Evolutionary conservation across 2,329 filamentous ascomycete species (phyloP), one percentile per base, ranked within the genome.

Genomic region (Fusarium liriodendri): DNA sequence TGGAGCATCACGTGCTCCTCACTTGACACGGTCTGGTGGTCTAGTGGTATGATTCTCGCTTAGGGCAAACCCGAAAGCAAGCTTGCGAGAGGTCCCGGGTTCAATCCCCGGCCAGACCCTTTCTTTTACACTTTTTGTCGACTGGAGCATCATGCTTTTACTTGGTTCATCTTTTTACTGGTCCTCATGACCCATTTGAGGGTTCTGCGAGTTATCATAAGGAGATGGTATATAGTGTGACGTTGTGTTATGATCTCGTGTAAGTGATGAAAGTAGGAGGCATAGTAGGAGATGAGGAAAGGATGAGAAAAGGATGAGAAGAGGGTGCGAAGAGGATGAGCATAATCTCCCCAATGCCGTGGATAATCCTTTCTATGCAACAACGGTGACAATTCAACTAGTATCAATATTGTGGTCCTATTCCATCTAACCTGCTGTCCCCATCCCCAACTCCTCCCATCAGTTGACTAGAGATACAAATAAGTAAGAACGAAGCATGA

Each of bases 41-140:
- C 88, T 90, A 90, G 89, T 87, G 89, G 89, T 91, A 91, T 91
- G 89, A 91, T 91, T 91, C 89, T 90, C 89, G 89, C 89, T 91
- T 91, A 91, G 89, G 89, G 89, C 81, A 78, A 72, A 83, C 81
- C 82, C 82, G 80, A 74, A 80, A 81, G 80, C 73, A 47, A 64
- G 75, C 72, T 78, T 84, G 83, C 83, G 83, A 84, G 83, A 84
- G 83, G 83, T 84, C 83, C 83, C 83, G 83, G 82, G 83, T 84
- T 84, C 83, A 83, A 84, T 84, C 82, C 83, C 82, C 83, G 83
- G 83, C 82, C 82, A 83, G 82, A 83, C 82, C 83, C 83, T 76
- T 71, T 35, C 40, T 73, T 79, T 79, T 80, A 74, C 42, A 9
- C 16, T 76, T 75, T 75, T 69, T 33, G n/a, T 2, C 5, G 8